Percentiles rank a stretch among this genome's conserved stretches.
phyloP scores from a whole-genome alignment of 805 yeast species.

The Candida ortonii region DNA sequence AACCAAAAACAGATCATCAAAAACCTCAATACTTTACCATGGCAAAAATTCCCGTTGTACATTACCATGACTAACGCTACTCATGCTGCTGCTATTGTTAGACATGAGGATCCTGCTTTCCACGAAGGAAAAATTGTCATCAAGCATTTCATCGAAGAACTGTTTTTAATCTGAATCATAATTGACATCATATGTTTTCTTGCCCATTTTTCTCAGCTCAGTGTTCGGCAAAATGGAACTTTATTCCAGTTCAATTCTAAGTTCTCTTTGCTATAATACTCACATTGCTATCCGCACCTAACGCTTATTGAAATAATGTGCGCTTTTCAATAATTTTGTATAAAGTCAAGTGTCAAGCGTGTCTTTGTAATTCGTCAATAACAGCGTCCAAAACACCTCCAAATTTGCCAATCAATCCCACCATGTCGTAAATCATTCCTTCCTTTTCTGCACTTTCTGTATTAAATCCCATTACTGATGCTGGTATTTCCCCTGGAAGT shows the following conservation, averaged over 20 bases:
- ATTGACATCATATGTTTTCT: not conserved
- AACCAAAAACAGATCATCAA: constrained; percentile 52
- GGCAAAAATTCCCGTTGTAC: constrained; percentile 72
- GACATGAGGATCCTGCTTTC: constrained; percentile 53
- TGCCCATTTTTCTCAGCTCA: too few species aligned
- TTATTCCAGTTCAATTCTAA: too few species aligned
- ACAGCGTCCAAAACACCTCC: constrained; percentile 27
- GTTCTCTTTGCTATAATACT: not conserved
- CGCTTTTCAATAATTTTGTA: constrained; percentile 1
- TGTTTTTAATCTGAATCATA: constrained; percentile 25
- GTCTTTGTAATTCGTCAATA: constrained; percentile 27
- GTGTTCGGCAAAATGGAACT: too few species aligned
- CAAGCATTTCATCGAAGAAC: constrained; percentile 56
- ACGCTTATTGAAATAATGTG: not conserved
- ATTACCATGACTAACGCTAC: constrained; percentile 64
- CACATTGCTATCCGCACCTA: not conserved
- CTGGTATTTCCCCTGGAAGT: constrained; percentile 5
- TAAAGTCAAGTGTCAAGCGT: not conserved
- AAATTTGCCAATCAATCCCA: constrained; percentile 28
- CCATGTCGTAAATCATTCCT: constrained; percentile 13
- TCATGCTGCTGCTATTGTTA: constrained; percentile 79
- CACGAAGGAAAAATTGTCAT: constrained; percentile 70
- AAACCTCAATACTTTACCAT: constrained; percentile 54
- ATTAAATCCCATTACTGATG: constrained; percentile 4
- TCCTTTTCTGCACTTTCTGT: constrained; percentile 10